A percentile compares a stretch with the other conserved stretches of the same genome.
Evolutionary conservation across 2,329 filamentous ascomycete species (phyloP).

Genomic region (Aspergillus novoparasiticus): DNA sequence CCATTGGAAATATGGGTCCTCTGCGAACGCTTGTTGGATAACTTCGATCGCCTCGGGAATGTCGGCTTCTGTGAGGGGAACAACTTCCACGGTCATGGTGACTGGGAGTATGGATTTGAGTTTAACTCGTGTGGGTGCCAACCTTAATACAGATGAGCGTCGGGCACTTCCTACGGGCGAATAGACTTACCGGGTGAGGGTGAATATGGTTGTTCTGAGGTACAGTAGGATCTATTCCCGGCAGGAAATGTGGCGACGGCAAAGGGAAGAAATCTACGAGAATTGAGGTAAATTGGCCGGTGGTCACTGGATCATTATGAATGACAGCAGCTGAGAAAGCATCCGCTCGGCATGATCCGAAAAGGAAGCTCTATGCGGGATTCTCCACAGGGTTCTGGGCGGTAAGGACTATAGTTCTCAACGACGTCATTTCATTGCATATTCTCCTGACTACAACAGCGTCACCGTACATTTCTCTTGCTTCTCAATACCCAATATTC

Average conservation of each 20-base stretch:
- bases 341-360: neutral
- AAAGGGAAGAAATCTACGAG: neutral
- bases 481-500: neutral
- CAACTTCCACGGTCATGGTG: constrained; percentile 59
- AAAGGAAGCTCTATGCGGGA: constrained; percentile 3
- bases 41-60: constrained; percentile 66
- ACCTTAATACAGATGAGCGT: neutral
- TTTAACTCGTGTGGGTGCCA: neutral
- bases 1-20: constrained; percentile 70
- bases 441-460: neutral
- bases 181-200: neutral
- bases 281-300: too few species aligned
- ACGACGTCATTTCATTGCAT: neutral
- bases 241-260: neutral
- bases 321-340: neutral
- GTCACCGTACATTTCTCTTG: neutral
- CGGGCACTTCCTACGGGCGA: neutral
- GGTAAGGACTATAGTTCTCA: neutral
- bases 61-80: constrained; percentile 59
- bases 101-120: neutral
- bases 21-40: constrained; percentile 67
- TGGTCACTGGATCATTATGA: too few species aligned
- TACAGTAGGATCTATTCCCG: neutral
- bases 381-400: neutral
- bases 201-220: neutral